These are phyloP conservation scores for Chrysopogon serrulatus DNA, from an alignment of 176 grass and related monocot genomes.

Conservation along the genomic window DNA sequence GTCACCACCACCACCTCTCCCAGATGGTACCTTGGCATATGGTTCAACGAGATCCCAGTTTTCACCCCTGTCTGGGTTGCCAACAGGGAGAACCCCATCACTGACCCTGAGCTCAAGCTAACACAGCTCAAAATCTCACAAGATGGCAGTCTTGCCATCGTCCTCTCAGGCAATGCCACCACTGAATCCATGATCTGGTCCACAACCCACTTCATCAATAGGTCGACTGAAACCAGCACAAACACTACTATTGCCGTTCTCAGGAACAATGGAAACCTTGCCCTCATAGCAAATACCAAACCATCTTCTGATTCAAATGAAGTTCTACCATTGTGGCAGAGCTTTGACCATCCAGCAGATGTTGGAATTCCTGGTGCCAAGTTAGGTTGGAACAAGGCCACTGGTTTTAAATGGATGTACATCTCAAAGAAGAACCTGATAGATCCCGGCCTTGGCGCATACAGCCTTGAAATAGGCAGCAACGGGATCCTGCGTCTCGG, in stretches of 20 bases:
- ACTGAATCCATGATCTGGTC: conserved; percentile 18
- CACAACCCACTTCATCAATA: neutral
- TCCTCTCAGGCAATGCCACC: neutral
- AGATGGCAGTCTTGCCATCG: conserved; percentile 19
- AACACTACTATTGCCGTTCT: neutral
- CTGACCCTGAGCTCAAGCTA: neutral
- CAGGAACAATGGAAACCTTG: neutral
- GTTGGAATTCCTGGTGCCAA: conserved; percentile 15
- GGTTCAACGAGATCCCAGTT: neutral
- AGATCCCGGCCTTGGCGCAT: too few species aligned
- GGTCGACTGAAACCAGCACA: neutral
- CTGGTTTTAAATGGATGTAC: neutral
- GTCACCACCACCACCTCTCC: neutral
- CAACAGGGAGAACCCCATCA: conserved; percentile 17
- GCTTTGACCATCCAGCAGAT: conserved; percentile 39
- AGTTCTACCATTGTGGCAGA: conserved; percentile 18
- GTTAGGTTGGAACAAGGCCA: conserved; percentile 28
- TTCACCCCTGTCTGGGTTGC: neutral
- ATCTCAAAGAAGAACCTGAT: neutral
- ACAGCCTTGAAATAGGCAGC: too few species aligned
- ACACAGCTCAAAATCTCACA: neutral
- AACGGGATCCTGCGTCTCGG: neutral
- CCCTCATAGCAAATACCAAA: neutral
- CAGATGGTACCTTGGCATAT: neutral
- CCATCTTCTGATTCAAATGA: neutral